Percentiles rank a stretch among this genome's conserved stretches.
phyloP scores from a whole-genome alignment of 75 land plant species.

The Cunninghamia lanceolata region DNA sequence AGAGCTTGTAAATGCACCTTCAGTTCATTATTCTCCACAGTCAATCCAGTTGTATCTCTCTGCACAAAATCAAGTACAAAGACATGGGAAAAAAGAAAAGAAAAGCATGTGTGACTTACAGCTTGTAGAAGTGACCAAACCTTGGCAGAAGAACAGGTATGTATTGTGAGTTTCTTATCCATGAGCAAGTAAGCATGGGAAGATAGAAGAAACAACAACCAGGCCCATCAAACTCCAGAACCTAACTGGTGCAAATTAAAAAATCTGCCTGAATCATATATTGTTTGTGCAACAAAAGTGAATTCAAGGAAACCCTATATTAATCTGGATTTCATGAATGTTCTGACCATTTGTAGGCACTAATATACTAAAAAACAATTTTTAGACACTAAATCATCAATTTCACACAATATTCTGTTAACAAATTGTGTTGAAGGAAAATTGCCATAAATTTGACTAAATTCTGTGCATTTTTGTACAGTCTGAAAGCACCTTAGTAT shows the following conservation, averaged over 20 bases:
- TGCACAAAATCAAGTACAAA: constrained; percentile 4
- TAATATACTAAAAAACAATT: too few species aligned
- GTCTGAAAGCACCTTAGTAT: background rate
- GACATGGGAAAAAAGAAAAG: background rate
- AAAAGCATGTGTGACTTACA: background rate
- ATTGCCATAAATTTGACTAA: background rate
- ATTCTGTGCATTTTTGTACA: background rate
- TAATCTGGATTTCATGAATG: background rate
- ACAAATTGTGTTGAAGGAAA: background rate
- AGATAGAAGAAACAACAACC: background rate
- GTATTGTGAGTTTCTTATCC: background rate
- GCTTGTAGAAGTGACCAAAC: background rate
- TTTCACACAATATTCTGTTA: background rate
- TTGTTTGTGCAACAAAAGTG: background rate
- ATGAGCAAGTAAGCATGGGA: background rate
- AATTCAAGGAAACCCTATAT: background rate
- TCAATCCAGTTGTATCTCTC: constrained; percentile 29
- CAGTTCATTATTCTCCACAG: constrained; percentile 23
- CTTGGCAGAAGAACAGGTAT: background rate
- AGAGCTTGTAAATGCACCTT: constrained; percentile 23
- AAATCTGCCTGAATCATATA: background rate
- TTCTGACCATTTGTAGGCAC: background rate
- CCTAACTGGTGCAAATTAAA: background rate
- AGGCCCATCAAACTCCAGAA: background rate
- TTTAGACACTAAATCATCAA: background rate